A percentile compares a stretch with the other conserved stretches of the same genome.
Conservation (phyloP, 2,329 filamentous ascomycete species). For the Colletotrichum karsti region DNA sequence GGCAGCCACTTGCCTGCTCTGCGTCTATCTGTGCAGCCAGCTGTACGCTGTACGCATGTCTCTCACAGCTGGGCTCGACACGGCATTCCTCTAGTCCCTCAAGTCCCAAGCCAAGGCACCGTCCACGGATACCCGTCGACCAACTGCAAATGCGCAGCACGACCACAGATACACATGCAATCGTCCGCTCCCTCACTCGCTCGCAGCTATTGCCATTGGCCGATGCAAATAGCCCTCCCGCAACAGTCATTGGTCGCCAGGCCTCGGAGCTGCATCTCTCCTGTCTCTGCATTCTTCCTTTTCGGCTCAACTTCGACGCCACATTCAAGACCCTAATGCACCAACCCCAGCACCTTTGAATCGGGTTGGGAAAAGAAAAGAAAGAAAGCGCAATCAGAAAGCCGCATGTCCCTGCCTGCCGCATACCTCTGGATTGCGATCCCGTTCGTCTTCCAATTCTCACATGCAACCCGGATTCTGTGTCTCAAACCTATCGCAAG, state of each 20-base stretch:
- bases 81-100: not conserved
- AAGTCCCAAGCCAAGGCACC: not conserved
- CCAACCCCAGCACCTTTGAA: constrained; percentile 11
- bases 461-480: not conserved
- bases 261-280: constrained; percentile 16
- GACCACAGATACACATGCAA: constrained; percentile 2
- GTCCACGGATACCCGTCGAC: not conserved
- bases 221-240: not conserved
- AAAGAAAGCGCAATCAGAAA: not conserved
- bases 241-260: constrained; percentile 5
- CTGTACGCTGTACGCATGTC: not conserved
- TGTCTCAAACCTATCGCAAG: not conserved
- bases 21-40: no score
- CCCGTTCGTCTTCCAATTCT: not conserved
- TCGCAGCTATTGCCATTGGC: not conserved
- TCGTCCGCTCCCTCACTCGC: not conserved
- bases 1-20: not conserved
- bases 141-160: not conserved
- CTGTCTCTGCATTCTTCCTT: constrained; percentile 25
- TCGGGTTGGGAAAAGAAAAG: constrained; percentile 6
- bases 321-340: constrained; percentile 20
- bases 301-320: constrained; percentile 11
- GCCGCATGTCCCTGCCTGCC: not conserved
- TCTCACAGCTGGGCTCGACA: not conserved
- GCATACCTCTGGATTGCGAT: not conserved